Conservation (phyloP, 495 filamentous ascomycete species). For the Xylaria palmicola region DNA sequence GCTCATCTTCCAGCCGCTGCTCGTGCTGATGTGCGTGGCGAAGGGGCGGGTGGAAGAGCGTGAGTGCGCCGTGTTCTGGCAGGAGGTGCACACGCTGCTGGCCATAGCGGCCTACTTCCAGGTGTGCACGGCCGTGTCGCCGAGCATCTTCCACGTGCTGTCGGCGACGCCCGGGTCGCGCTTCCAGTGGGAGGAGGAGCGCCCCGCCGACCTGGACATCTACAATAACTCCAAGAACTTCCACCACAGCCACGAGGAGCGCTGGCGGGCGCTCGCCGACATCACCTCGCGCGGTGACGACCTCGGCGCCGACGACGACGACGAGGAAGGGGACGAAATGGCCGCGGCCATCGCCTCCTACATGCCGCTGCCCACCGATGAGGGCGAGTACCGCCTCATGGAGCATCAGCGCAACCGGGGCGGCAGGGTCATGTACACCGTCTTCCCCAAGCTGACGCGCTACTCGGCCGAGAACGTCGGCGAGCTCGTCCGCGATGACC, state of each 20-base stretch:
- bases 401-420: slow-evolving; percentile 30
- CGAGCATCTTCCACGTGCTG: slow-evolving; percentile 44
- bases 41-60: not conserved
- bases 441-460: slow-evolving; percentile 39
- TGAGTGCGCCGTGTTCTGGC: slow-evolving; percentile 32
- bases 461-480: slow-evolving; percentile 27
- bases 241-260: slow-evolving; percentile 18
- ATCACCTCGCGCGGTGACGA: not conserved
- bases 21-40: slow-evolving; percentile 35
- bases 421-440: slow-evolving; percentile 40
- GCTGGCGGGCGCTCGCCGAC: slow-evolving; percentile 5
- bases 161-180: slow-evolving; percentile 37
- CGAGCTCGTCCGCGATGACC: not conserved
- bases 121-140: slow-evolving; percentile 43
- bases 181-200: slow-evolving; percentile 37
- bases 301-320: not conserved
- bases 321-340: no score
- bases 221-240: slow-evolving; percentile 32
- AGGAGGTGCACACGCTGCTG: slow-evolving; percentile 46
- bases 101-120: slow-evolving; percentile 44
- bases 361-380: slow-evolving; percentile 10
- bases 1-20: slow-evolving; percentile 40
- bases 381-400: slow-evolving; percentile 5
- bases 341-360: slow-evolving; percentile 6
- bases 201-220: slow-evolving; percentile 30